Conservation (phyloP, 768 basidiomycete genomes). For the Cystobasidium ongulense region DNA sequence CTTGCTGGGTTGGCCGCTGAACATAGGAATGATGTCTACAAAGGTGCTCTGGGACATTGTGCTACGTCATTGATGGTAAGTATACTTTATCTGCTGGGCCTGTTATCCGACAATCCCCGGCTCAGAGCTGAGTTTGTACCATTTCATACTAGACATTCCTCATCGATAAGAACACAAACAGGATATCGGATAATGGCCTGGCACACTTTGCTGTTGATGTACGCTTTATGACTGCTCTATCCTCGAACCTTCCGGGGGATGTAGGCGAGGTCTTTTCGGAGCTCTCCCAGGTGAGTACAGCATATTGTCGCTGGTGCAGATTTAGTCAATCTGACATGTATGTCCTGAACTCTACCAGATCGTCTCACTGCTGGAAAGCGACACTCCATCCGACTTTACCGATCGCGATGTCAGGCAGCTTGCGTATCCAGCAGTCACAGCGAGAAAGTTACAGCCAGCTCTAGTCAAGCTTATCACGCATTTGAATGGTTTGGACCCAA, state of each 20-base stretch:
- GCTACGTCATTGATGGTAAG: constrained; percentile 78
- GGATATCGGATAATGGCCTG: constrained; percentile 37
- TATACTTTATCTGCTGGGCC: no score
- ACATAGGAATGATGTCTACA: constrained; percentile 84
- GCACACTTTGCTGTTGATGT: constrained; percentile 37
- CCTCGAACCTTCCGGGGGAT: constrained; percentile 30
- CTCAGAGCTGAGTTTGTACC: not conserved
- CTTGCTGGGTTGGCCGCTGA: constrained; percentile 68
- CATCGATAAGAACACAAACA: constrained; percentile 35
- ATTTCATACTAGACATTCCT: constrained; percentile 35
- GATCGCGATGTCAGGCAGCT: constrained; percentile 39
- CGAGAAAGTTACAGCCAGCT: constrained; percentile 42
- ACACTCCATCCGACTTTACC: constrained; percentile 34
- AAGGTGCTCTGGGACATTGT: constrained; percentile 77
- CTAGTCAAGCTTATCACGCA: constrained; percentile 43
- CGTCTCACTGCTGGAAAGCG: constrained; percentile 34
- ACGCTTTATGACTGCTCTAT: constrained; percentile 36
- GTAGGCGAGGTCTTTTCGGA: constrained; percentile 38
- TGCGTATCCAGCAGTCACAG: constrained; percentile 44
- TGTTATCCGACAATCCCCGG: no score
- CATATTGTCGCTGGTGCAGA: no score
- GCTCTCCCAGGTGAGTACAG: constrained; percentile 37
- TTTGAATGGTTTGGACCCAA: constrained; percentile 37
- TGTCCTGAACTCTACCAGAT: constrained; percentile 6
- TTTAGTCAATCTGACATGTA: no score